A percentile compares a stretch with the other conserved stretches of the same genome.
phyloP scores from a whole-genome alignment of 257 asterid genomes.

The Rubia yunnanensis region DNA sequence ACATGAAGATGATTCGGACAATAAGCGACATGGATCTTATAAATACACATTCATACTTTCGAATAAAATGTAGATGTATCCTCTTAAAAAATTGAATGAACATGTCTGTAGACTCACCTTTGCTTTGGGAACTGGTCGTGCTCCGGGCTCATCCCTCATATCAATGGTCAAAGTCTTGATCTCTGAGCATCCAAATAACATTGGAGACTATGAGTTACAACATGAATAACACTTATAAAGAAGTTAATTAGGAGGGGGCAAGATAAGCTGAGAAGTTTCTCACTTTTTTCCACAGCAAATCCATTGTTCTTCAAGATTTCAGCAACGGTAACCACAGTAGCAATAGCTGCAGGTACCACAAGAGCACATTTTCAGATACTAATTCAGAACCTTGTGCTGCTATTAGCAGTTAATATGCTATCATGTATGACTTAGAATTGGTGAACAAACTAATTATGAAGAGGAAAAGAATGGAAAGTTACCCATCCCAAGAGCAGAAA shows the following conservation, averaged over 20 bases:
- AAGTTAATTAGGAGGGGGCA: not conserved
- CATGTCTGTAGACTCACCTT: conserved; percentile 31
- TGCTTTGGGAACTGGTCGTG: conserved; percentile 59
- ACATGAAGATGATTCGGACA: too few species aligned
- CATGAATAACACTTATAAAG: not conserved
- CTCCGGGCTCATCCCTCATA: conserved; percentile 60
- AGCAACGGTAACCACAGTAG: conserved; percentile 66
- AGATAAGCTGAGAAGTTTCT: conserved; percentile 9
- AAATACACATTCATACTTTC: not conserved
- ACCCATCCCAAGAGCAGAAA: conserved; percentile 87
- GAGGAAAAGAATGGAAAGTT: conserved; percentile 14
- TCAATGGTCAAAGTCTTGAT: conserved; percentile 64
- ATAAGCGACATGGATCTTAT: not conserved
- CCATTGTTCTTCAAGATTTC: conserved; percentile 73
- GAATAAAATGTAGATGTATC: not conserved
- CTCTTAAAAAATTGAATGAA: not conserved
- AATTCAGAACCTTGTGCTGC: not conserved
- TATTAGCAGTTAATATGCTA: not conserved
- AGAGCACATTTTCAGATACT: conserved; percentile 3
- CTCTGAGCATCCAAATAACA: conserved; percentile 22
- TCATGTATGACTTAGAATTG: not conserved
- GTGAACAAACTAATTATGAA: not conserved
- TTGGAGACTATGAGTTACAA: not conserved
- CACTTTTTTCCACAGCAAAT: conserved; percentile 62
- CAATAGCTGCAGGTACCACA: conserved; percentile 40